Conservation (phyloP, 331 rosid genomes). For the Rhamnella rubrinervis region DNA sequence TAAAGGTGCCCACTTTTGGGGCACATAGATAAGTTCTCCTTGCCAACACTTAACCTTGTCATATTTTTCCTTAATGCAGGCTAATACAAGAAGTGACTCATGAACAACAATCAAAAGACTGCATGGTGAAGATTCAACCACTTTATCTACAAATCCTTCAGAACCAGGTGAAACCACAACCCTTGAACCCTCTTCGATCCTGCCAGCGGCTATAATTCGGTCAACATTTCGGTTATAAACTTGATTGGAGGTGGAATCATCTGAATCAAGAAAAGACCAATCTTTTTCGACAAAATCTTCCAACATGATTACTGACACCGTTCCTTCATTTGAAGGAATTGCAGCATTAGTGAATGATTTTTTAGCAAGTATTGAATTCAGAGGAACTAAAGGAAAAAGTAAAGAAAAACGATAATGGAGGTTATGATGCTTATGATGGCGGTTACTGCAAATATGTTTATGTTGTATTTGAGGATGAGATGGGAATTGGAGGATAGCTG, state of each 20-base stretch:
- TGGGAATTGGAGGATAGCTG: constrained; percentile 29
- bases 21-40: constrained; percentile 73
- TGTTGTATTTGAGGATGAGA: constrained; percentile 33
- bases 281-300: constrained; percentile 70
- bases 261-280: constrained; percentile 76
- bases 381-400: constrained; percentile 18
- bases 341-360: constrained; percentile 35
- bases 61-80: constrained; percentile 61
- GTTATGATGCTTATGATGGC: background rate
- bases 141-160: constrained; percentile 65
- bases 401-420: constrained; percentile 20
- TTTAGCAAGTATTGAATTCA: constrained; percentile 20
- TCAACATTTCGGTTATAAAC: constrained; percentile 34
- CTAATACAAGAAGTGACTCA: constrained; percentile 60
- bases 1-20: constrained; percentile 71
- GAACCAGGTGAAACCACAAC: constrained; percentile 74
- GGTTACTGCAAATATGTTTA: constrained; percentile 2
- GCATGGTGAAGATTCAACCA: constrained; percentile 46
- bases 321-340: constrained; percentile 48
- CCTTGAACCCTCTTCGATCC: constrained; percentile 60
- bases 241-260: constrained; percentile 19
- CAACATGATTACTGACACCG: constrained; percentile 43
- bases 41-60: constrained; percentile 94
- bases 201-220: constrained; percentile 57
- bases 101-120: constrained; percentile 32